Evolutionary conservation across 495 filamentous ascomycete species (phyloP), one percentile per base, ranked within the genome.

Genomic region (Lasiosphaeria ovina): DNA sequence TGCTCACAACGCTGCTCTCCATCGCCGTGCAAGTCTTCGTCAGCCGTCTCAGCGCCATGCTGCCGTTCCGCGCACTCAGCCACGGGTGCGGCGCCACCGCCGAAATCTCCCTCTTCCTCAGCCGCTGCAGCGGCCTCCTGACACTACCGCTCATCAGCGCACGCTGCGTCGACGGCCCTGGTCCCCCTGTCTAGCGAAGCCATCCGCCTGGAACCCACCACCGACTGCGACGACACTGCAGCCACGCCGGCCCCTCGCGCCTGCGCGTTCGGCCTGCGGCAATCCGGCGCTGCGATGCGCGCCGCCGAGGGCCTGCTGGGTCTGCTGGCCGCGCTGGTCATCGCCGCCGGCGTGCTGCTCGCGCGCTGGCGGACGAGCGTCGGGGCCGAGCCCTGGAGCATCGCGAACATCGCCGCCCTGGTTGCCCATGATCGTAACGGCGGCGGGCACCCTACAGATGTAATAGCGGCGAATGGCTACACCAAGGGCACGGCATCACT

Each of bases 301-400:
- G 36, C 24, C 11, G 54, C 40, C 14, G 54, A 55, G 54, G 54
- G 34, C 16, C 3, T 55, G 36, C 32, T 55, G 38, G 40, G 14
- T 3, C 6, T 38, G 12, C 44, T 55, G 12, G 54, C 54, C 10
- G 54, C 16, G 2, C 9, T 55, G 3, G 38, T 55, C 40, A n/a
- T 45, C 9, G 6, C 8, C 8, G 32, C 45, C 7, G 36, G 36
- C 14, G 24, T 32, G 33, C 1, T 55, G 3, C n/a, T 55, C n/a
- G 11, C 36, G n/a, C 36, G 54, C 5, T 58, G 55, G 55, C 35
- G 9, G 24, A 50, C 44, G 10, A 45, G 55, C 1, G 32, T 58
- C 34, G 55, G 33, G 6, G 16, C 55, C 4, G 55, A 58, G 14
- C 55, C 55, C 0, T 58, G 55, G 55, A 58, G 44, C 34, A 58